Percentiles rank a stretch among this genome's conserved stretches.
These are phyloP conservation scores for Ustilago cynodontis DNA, from an alignment of 1,284 basidiomycete genomes.

Conservation along the genomic window DNA sequence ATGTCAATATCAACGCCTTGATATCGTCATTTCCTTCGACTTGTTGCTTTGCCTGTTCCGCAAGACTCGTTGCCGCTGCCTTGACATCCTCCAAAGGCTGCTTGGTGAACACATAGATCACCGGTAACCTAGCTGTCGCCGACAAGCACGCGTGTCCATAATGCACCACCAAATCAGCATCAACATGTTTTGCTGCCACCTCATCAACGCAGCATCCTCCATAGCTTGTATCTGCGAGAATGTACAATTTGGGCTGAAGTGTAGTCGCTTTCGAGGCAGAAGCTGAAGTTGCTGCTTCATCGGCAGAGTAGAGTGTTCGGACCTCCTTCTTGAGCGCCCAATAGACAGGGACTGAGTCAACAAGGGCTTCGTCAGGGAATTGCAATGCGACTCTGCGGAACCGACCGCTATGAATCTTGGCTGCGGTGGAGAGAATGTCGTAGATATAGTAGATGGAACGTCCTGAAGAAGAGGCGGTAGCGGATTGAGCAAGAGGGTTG, in stretches of 20 bases:
- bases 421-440: conserved; percentile 56
- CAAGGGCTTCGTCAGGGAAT: conserved; percentile 93
- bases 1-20: conserved; percentile 75
- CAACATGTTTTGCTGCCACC: conserved; percentile 91
- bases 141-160: conserved; percentile 97
- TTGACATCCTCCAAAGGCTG: conserved; percentile 73
- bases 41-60: conserved; percentile 23
- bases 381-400: conserved; percentile 78
- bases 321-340: conserved; percentile 77
- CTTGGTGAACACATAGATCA: conserved; percentile 86
- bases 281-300: conserved; percentile 7
- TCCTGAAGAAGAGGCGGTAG: conserved; percentile 56
- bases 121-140: conserved; percentile 79
- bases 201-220: conserved; percentile 99
- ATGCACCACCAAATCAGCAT: conserved; percentile 91
- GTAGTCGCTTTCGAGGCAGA: background rate
- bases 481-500: conserved; percentile 51
- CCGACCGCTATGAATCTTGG: conserved; percentile 27
- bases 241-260: conserved; percentile 75
- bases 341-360: conserved; percentile 89
- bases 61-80: conserved; percentile 50
- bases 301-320: conserved; percentile 45
- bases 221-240: conserved; percentile 96
- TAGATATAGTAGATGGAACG: conserved; percentile 57
- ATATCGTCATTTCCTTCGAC: conserved; percentile 3